These are phyloP conservation scores for Darksidea phi DNA, from an alignment of 495 filamentous ascomycete species.

Conservation along the genomic window DNA sequence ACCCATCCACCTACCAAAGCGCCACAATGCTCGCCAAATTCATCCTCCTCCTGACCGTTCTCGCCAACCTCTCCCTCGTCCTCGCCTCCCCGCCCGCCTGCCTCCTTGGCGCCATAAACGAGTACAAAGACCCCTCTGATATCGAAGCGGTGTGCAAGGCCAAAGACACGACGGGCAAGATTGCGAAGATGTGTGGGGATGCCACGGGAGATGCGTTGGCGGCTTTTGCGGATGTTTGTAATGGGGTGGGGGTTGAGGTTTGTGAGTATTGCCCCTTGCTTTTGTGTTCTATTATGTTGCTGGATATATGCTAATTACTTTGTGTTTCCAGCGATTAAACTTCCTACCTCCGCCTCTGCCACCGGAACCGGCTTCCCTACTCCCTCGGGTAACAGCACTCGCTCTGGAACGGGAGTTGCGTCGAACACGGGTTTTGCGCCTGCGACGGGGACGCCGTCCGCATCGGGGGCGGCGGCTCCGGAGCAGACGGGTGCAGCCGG, in stretches of 20 bases:
- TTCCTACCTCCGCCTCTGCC: conserved; percentile 15
- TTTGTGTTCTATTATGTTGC: no score
- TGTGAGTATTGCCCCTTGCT: conserved; percentile 33
- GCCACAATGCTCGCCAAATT: conserved; percentile 44
- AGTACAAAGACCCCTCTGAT: conserved; percentile 42
- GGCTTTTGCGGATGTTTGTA: conserved; percentile 38
- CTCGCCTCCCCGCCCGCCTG: conserved; percentile 46
- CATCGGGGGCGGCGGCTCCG: no score
- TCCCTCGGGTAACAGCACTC: no score
- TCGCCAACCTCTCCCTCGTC: conserved; percentile 42
- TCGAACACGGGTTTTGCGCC: no score
- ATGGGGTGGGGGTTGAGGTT: conserved; percentile 37
- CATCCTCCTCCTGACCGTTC: conserved; percentile 37
- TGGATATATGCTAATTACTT: no score
- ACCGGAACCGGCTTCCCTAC: conserved; percentile 9
- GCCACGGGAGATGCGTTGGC: conserved; percentile 32
- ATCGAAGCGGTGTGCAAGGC: conserved; percentile 39
- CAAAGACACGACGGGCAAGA: conserved; percentile 32
- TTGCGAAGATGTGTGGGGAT: conserved; percentile 37
- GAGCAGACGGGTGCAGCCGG: no score
- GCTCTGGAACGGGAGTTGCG: no score
- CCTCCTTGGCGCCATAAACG: conserved; percentile 46
- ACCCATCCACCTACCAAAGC: neutral
- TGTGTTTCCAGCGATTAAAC: no score
- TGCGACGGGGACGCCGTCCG: no score